Conservation (phyloP, 202 grass and related monocot species). For the Carex arenaria region DNA sequence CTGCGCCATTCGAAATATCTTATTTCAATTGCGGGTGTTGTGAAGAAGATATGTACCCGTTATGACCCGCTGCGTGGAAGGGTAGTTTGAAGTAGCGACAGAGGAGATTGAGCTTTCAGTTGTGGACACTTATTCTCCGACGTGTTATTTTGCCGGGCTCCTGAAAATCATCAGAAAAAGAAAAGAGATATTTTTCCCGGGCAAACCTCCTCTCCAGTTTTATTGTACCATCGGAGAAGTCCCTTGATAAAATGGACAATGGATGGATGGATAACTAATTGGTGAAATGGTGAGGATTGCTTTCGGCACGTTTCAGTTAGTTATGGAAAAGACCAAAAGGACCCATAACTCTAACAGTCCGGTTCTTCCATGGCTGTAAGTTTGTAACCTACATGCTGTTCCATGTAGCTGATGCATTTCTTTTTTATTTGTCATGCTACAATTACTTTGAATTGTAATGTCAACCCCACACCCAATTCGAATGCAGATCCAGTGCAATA, state of each 20-base stretch:
- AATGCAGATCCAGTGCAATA: too few relatives aligned
- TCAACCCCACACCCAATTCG: neutral
- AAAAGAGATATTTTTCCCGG: slow-evolving; percentile 19
- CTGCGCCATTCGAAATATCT: neutral
- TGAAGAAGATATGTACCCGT: too few relatives aligned
- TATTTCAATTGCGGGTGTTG: neutral
- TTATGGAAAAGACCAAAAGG: neutral
- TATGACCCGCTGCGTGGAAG: neutral
- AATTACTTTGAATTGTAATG: neutral
- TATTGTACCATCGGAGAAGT: neutral
- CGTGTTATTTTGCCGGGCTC: neutral
- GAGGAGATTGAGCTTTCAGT: neutral
- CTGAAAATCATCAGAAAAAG: neutral
- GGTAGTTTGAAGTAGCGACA: neutral
- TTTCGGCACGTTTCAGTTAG: neutral
- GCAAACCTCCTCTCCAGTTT: neutral
- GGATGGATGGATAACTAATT: too few relatives aligned
- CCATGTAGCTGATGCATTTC: neutral
- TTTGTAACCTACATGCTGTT: neutral
- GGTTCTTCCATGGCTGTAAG: neutral
- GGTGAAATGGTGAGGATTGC: too few relatives aligned
- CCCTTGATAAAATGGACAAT: neutral
- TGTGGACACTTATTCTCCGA: neutral
- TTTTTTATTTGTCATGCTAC: neutral
- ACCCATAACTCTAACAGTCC: too few relatives aligned